Base-by-base conservation (phyloP, 169 alveolate species). In the Plasmodium relictum region DNA sequence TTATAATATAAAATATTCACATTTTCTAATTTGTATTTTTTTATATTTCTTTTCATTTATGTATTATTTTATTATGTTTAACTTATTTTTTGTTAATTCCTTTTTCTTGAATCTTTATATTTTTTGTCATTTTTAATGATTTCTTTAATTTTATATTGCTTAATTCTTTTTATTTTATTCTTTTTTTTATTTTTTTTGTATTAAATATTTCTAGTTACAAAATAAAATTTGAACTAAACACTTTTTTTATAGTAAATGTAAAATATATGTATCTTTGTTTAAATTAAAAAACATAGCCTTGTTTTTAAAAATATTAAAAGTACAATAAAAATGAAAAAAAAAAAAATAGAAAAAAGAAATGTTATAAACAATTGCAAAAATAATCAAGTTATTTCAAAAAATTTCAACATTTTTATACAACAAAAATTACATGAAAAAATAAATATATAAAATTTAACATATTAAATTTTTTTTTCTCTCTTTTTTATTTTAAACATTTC, bases 341-440 rank as follows among this genome's bases (percentile, higher is more conserved):
- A 70, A 50, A 37, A 39, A 65, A 65, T 12, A 37, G 80, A 22
- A 50, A 70, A 48, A 45, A 45, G 45, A 65, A 6, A 31, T 22
- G 1, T 39, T 65, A 9, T 39, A 65, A 65, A 65, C 73, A 12
- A 54, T 16, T 54, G 16, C 37, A 18, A 54, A 12, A 54, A 54
- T 37, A 65, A 37, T 18, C 37, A 65, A 65, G 24, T 31, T 39
- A 16, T n/a, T 65, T 65, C 14, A 65, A 65, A 65, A 65, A 65
- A 65, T 65, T 65, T 31, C 24, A 16, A 26, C 52, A 39, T 39
- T 31, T 65, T 14, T 65, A 37, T 31, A 65, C 39, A 39, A 65
- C 73, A 37, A 65, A 65, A 65, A 65, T 65, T 31, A 65, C 54
- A 37, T 37, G 52, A 65, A 65, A 65, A 65, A 65, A 65, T n/a